Evolutionary conservation across 345 rosid genomes (phyloP).

Genomic region (Gossypium longicalyx): DNA sequence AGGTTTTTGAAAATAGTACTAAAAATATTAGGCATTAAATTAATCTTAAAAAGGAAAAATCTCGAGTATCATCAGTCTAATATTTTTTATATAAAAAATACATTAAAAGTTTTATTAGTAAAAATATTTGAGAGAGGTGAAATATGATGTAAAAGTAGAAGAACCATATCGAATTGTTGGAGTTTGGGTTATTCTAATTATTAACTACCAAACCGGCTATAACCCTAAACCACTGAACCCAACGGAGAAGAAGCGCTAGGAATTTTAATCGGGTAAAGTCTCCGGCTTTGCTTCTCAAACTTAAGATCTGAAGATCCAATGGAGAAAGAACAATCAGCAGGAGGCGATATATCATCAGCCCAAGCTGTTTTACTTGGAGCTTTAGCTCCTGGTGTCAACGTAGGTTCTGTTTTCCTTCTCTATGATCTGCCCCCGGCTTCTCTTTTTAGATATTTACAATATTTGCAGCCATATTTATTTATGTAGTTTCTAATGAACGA

Average conservation of each 20-base stretch:
- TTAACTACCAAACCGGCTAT: not conserved
- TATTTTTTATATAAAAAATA: no score
- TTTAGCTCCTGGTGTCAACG: slow-evolving; percentile 84
- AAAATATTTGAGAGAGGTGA: no score
- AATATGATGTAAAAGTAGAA: no score
- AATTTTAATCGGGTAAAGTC: not conserved
- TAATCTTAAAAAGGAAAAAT: no score
- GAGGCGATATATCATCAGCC: slow-evolving; percentile 50
- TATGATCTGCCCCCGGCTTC: not conserved
- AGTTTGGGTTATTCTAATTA: not conserved
- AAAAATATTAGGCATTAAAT: no score
- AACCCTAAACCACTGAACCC: no score
- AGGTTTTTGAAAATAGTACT: no score
- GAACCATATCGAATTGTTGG: no score
- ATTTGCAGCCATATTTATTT: not conserved
- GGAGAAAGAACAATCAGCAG: slow-evolving; percentile 16
- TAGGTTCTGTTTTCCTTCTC: slow-evolving; percentile 23
- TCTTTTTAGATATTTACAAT: not conserved
- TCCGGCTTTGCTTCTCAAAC: not conserved
- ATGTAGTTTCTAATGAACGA: not conserved
- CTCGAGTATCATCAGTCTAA: no score
- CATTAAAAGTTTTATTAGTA: no score
- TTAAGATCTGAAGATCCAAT: not conserved
- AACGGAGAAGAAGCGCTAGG: no score
- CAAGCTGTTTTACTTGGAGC: slow-evolving; percentile 81